Conservation (phyloP, 164 flowering plant genomes). For the Litsea cubeba region DNA sequence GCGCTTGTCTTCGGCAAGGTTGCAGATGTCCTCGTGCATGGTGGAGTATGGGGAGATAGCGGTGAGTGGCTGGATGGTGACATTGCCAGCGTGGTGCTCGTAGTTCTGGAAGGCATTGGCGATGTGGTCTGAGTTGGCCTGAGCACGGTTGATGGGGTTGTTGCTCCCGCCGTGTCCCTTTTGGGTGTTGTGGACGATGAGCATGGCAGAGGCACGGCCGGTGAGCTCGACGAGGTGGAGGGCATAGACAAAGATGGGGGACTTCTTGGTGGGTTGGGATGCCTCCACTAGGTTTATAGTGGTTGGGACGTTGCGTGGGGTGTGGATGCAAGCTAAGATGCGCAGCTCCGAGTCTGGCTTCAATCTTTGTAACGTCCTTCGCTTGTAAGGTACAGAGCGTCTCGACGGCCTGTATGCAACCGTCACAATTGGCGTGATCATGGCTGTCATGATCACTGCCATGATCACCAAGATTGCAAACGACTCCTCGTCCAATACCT, state of each 20-base stretch:
- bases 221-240: conserved; percentile 27
- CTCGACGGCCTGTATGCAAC: conserved; percentile 12
- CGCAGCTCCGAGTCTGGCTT: conserved; percentile 16
- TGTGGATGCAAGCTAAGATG: conserved; percentile 21
- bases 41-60: conserved; percentile 25
- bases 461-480: conserved; percentile 19
- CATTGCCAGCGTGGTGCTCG: conserved; percentile 7
- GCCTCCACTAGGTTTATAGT: conserved; percentile 22
- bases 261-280: conserved; percentile 15
- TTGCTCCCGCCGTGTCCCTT: not conserved
- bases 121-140: conserved; percentile 22
- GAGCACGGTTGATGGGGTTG: conserved; percentile 9
- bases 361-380: conserved; percentile 16
- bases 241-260: conserved; percentile 18
- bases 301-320: conserved; percentile 21
- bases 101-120: conserved; percentile 21
- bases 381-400: conserved; percentile 16
- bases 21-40: conserved; percentile 33
- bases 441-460: conserved; percentile 14
- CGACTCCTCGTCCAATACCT: conserved; percentile 15
- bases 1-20: conserved; percentile 29
- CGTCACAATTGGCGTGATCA: conserved; percentile 11
- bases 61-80: conserved; percentile 22
- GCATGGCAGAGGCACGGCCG: conserved; percentile 25
- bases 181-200: conserved; percentile 18